Percentiles rank a stretch among this genome's conserved stretches.
Conservation (phyloP, 768 basidiomycete species). For the Heimioporus sp. region DNA sequence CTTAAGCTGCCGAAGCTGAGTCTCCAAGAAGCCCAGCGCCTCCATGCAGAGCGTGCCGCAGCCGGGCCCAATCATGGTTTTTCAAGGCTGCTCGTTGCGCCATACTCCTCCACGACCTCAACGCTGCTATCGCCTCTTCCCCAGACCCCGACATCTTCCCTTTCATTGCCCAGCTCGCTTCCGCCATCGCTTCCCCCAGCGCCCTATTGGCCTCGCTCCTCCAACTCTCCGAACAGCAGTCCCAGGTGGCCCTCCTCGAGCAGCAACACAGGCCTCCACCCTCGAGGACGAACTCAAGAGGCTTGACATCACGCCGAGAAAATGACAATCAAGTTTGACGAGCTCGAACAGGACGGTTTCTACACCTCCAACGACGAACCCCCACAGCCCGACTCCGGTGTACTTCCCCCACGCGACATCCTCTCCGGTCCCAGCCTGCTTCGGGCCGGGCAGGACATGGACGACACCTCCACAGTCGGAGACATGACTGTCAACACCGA, state of each 20-base stretch:
- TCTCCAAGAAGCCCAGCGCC: too few relatives aligned
- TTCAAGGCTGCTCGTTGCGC: slow-evolving; percentile 65
- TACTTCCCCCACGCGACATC: too few relatives aligned
- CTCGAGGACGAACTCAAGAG: slow-evolving; percentile 70
- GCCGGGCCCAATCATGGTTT: slow-evolving; percentile 66
- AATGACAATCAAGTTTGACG: slow-evolving; percentile 71
- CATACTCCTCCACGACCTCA: slow-evolving; percentile 70
- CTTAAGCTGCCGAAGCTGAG: slow-evolving; percentile 56
- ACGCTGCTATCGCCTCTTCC: slow-evolving; percentile 40
- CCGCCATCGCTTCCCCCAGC: slow-evolving; percentile 59
- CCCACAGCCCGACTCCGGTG: too few relatives aligned
- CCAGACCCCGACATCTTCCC: slow-evolving; percentile 35
- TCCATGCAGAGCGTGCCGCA: slow-evolving; percentile 44
- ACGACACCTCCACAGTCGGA: slow-evolving; percentile 26
- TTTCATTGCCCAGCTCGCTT: slow-evolving; percentile 58
- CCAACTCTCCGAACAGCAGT: slow-evolving; percentile 59
- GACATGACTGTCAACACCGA: slow-evolving; percentile 25
- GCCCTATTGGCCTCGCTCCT: slow-evolving; percentile 56
- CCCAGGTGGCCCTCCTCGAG: slow-evolving; percentile 62
- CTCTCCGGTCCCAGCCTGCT: background rate
- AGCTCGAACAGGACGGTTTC: slow-evolving; percentile 41
- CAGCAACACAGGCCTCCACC: slow-evolving; percentile 67
- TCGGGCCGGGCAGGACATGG: slow-evolving; percentile 11
- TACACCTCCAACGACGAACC: background rate
- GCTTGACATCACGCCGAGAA: slow-evolving; percentile 77